Percentiles rank a stretch among this genome's conserved stretches.
These are phyloP conservation scores for Fusarium tanahbumbuense DNA, from an alignment of 2,329 filamentous ascomycete species.

Conservation along the genomic window DNA sequence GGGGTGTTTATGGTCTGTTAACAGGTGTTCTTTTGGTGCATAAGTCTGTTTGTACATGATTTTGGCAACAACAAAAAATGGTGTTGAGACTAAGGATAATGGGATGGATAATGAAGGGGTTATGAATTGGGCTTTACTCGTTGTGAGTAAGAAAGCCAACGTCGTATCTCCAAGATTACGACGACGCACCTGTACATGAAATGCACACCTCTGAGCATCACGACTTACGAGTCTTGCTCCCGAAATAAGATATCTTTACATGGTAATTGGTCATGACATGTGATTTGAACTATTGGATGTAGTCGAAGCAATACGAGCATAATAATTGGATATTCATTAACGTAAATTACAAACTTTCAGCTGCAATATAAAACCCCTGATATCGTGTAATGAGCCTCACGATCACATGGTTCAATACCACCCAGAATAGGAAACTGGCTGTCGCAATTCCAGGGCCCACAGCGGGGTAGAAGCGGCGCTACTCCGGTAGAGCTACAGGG, in stretches of 20 bases:
- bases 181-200: conserved; percentile 35
- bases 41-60: conserved; percentile 33
- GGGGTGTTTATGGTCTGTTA: conserved; percentile 17
- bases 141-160: conserved; percentile 2
- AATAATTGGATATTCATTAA: background rate
- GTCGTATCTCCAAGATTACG: background rate
- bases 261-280: background rate
- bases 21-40: background rate
- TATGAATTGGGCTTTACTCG: conserved; percentile 4
- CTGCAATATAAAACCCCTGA: conserved; percentile 27
- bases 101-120: conserved; percentile 8
- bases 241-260: conserved; percentile 3
- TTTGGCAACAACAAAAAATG: conserved; percentile 21
- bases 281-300: background rate
- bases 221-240: conserved; percentile 1
- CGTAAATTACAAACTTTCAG: background rate
- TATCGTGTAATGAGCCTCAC: conserved; percentile 29
- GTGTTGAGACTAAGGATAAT: conserved; percentile 1
- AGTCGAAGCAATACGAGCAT: background rate
- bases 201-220: conserved; percentile 11
- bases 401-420: conserved; percentile 14
- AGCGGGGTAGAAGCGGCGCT: conserved; percentile 36
- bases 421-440: conserved; percentile 22
- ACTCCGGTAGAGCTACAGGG: conserved; percentile 32
- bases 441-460: conserved; percentile 21